These are phyloP conservation scores for Eucalyptus caleyi DNA, from an alignment of 345 rosid species.

Conservation along the genomic window DNA sequence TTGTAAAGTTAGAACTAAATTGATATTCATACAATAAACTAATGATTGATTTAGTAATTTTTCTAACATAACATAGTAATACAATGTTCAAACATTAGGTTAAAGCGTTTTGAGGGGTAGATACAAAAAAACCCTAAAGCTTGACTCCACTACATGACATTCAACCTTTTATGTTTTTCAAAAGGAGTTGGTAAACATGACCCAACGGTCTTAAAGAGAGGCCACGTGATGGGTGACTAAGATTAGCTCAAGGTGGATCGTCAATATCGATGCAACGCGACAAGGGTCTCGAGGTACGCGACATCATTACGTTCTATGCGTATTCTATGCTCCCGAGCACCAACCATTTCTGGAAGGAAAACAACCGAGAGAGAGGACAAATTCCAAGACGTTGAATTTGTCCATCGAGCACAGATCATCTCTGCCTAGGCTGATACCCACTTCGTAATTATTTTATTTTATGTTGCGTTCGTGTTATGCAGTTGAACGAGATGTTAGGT, in stretches of 20 bases:
- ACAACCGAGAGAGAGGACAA: background rate
- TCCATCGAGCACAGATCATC: background rate
- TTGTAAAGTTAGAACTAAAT: background rate
- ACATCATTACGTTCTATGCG: background rate
- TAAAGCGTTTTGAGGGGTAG: background rate
- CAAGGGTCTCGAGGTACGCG: background rate
- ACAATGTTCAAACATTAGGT: background rate
- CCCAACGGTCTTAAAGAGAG: background rate
- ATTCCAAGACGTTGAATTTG: background rate
- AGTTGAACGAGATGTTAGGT: background rate
- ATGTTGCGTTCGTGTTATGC: background rate
- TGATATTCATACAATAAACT: background rate
- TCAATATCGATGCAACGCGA: background rate
- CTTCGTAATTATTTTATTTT: background rate
- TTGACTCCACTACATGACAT: background rate
- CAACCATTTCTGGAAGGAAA: background rate
- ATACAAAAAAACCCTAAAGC: background rate
- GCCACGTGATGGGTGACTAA: background rate
- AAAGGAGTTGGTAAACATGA: background rate
- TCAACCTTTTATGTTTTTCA: background rate
- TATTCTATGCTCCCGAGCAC: background rate
- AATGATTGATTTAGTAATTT: background rate
- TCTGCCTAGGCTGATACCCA: background rate
- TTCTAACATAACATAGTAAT: background rate
- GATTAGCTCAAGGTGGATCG: background rate